These are phyloP conservation scores for Incumbomyces lentus DNA, from an alignment of 2,329 filamentous ascomycete species.

Conservation along the genomic window DNA sequence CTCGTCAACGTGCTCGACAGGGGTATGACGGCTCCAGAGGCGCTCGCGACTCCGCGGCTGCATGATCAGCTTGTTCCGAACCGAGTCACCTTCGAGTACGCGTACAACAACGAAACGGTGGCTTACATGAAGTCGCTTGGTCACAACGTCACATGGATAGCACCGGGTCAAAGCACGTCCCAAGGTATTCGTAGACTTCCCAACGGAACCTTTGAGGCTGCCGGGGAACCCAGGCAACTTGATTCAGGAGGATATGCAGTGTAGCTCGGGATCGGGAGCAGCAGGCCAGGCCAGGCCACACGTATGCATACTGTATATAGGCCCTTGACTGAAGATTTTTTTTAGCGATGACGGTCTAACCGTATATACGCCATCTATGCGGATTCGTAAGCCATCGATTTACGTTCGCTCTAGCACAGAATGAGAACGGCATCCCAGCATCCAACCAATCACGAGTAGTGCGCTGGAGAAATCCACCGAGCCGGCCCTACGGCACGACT, in stretches of 20 bases:
- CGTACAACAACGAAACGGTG: slow-evolving; percentile 55
- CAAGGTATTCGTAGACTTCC: slow-evolving; percentile 54
- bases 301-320: no score
- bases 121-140: slow-evolving; percentile 53
- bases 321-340: no score
- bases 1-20: slow-evolving; percentile 64
- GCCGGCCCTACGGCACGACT: no score
- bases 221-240: slow-evolving; percentile 62
- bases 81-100: slow-evolving; percentile 54
- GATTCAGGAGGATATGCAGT: slow-evolving; percentile 57
- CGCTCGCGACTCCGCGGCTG: slow-evolving; percentile 56
- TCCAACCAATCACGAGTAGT: no score
- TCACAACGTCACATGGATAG: slow-evolving; percentile 63
- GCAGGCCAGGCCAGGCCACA: not conserved
- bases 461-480: no score
- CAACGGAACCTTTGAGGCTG: slow-evolving; percentile 67
- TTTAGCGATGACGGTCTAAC: no score
- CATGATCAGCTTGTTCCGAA: slow-evolving; percentile 79
- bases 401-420: no score
- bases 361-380: no score
- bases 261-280: no score
- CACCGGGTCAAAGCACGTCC: slow-evolving; percentile 54
- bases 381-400: no score
- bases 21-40: slow-evolving; percentile 48
- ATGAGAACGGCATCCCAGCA: no score